Base-by-base conservation (phyloP, 768 basidiomycete species). In the Naematelia encephala region DNA sequence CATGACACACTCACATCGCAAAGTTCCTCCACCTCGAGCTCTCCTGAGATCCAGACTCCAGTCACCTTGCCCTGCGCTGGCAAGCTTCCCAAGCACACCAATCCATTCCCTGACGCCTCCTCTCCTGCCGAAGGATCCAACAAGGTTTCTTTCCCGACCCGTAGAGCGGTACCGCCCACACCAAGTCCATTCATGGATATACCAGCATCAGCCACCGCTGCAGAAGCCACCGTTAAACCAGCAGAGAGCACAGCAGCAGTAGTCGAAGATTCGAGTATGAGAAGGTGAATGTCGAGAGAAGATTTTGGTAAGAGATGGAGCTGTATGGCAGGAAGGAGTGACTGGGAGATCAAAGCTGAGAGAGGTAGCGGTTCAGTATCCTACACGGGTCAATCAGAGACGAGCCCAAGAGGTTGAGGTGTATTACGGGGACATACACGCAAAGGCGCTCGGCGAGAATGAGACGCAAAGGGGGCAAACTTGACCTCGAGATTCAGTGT, bases 401-500 rank as follows among this genome's bases (percentile, higher is more conserved):
- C 19, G n/a, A 25, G 4, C 25, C 11, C 12, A 22, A 12, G 47
- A 48, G 22, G 13, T 48, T 57, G n/a, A n/a, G n/a, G n/a, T n/a
- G n/a, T n/a, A n/a, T n/a, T n/a, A n/a, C n/a, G n/a, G n/a, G 54
- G 60, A 63, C 87, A 78, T 78, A 94, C 94, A 62, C 89, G 86
- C 67, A 94, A 83, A 0, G 94, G 94, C 5, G 88, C 87, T 72
- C 88, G 82, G 65, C 94, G 81, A 14, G 81, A 82, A 26, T 80
- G 77, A 67, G 87, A 91, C 5, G 96, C 91, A 75, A 94, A 99
- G 0, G 96, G 96, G 1, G 93, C 84, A 69, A 93, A 97, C 78
- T 97, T 97, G 52, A 98, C 90, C 78, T 98, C 93, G 5, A 99
- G 89, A 60, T 91, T 97, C 52, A 99, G 78, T 54, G 83, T 84